Evolutionary conservation across 805 yeast species (phyloP), one percentile per base, ranked within the genome.

Genomic region (Komagataella pseudopastoris): DNA sequence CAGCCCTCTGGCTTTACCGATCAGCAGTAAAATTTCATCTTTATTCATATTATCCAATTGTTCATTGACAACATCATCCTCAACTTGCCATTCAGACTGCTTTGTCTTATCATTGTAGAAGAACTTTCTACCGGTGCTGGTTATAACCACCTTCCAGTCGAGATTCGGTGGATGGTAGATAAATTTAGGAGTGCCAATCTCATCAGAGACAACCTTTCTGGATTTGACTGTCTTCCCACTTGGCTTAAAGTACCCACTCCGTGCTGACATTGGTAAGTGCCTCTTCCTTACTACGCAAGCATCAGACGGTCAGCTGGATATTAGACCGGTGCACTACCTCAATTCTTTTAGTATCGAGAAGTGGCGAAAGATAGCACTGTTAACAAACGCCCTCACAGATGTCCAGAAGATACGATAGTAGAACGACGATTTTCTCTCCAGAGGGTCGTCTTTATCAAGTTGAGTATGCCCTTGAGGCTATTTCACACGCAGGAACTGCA

Each of bases 391-490:
- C 23, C 23, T 49, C 18, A 39, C 39, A n/a, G 20, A 78, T 78
- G 83, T 88, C 96, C 59, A 85, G 98, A 85, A 83, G 99, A 79
- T 93, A 93, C 88, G 99, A 93, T 71, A 85, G 96, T 55, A 81
- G 99, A 77, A 93, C 99, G 50, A 93, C 99, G 4, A 95, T 93
- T 63, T 93, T 93, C 71, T 91, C 98, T 45, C 99, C 99, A 7
- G 99, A 93, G 67, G 99, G 99, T 45, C 81, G 99, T 69, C 76
- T 93, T 53, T 93, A 93, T 70, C 99, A 93, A 71, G 91, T 89
- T 18, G 99, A 93, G 69, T 93, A 93, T 61, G 99, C 98, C 3
- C 80, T 89, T 63, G 98, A 93, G 67, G 90, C 91, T 17, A 85
- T 85, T 56, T 79, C 85, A 51, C 85, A 81, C 60, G 93, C 93